These are phyloP conservation scores for Leptographium flavum DNA, from an alignment of 2,329 filamentous ascomycete species.

Conservation along the genomic window DNA sequence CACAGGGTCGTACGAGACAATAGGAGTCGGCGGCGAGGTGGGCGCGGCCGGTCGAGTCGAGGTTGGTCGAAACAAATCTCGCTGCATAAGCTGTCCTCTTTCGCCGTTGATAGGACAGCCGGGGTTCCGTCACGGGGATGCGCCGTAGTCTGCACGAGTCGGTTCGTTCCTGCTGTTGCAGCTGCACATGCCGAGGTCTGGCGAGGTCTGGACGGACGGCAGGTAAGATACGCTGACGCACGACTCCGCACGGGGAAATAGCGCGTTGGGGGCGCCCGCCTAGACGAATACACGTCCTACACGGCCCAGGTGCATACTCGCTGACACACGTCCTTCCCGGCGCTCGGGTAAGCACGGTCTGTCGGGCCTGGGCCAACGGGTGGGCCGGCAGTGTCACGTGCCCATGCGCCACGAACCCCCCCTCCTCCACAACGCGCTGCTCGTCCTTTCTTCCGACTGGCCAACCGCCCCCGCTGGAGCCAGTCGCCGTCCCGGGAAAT, in stretches of 20 bases:
- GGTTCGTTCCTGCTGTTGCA: not conserved
- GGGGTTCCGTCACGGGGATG: not conserved
- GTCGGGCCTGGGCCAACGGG: not conserved
- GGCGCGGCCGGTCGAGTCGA: not conserved
- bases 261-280: not conserved
- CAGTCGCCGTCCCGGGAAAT: slow-evolving; percentile 13
- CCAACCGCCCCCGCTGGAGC: not conserved
- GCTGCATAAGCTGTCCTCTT: no score
- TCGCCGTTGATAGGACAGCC: no score
- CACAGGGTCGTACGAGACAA: not conserved
- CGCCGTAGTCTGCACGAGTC: no score
- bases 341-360: slow-evolving; percentile 8
- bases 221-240: not conserved
- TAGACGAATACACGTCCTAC: not conserved
- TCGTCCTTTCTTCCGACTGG: slow-evolving; percentile 1
- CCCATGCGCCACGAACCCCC: no score
- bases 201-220: not conserved
- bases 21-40: no score
- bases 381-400: no score
- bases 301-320: not conserved
- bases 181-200: slow-evolving; percentile 6
- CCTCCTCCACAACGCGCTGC: no score
- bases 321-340: not conserved
- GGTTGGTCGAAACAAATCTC: no score
- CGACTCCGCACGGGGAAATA: not conserved